A percentile compares a stretch with the other conserved stretches of the same genome.
phyloP scores from a whole-genome alignment of 441 rosid genomes.

The Biscutella laevigata region DNA sequence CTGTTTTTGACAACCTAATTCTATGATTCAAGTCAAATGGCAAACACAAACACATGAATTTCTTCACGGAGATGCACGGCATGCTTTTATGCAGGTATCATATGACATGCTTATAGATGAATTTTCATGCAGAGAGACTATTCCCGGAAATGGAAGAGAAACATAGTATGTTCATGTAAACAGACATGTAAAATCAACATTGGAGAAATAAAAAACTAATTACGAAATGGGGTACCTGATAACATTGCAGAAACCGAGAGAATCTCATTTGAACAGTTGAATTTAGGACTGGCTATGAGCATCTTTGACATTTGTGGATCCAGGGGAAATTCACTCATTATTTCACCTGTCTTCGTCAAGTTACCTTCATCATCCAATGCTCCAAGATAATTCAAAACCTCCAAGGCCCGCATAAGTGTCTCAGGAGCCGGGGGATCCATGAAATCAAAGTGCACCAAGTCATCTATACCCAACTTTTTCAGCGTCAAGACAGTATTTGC shows the following conservation, averaged over 20 bases:
- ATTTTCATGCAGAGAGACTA: not conserved
- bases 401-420: constrained; percentile 87
- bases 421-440: constrained; percentile 98
- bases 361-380: constrained; percentile 93
- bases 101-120: constrained; percentile 9
- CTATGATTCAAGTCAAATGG: constrained; percentile 17
- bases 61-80: not conserved
- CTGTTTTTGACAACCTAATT: constrained; percentile 66
- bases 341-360: constrained; percentile 81
- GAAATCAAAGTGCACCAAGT: constrained; percentile 86
- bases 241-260: constrained; percentile 87
- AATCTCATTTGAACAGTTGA: constrained; percentile 96
- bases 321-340: constrained; percentile 92
- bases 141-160: not conserved
- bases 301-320: constrained; percentile 97
- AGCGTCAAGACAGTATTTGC: constrained; percentile 80
- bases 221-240: constrained; percentile 46
- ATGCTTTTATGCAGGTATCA: constrained; percentile 9
- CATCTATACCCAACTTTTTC: constrained; percentile 80
- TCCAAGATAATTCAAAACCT: constrained; percentile 78
- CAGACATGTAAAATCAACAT: not conserved
- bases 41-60: constrained; percentile 1
- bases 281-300: constrained; percentile 84
- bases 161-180: not conserved
- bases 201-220: not conserved